Conservation (phyloP, 352 stramenopile genomes). For the Pythium phragmiticola region DNA sequence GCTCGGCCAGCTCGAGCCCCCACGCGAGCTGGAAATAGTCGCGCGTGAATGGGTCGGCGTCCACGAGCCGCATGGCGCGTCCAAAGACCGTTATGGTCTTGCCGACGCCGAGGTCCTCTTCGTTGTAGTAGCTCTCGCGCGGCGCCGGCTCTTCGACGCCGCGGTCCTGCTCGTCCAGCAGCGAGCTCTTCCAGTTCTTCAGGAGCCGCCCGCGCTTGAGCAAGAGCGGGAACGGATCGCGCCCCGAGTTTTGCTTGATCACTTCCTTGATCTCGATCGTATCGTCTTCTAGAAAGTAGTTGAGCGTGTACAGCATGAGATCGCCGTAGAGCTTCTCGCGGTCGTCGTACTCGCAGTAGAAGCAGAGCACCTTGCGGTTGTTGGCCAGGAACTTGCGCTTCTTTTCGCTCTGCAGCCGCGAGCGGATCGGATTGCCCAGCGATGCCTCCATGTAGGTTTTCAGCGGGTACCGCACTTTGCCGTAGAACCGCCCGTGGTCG, state of each 20-base stretch:
- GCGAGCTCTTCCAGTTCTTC: slow-evolving; percentile 64
- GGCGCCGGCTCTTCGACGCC: slow-evolving; percentile 70
- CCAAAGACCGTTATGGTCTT: slow-evolving; percentile 71
- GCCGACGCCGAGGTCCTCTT: slow-evolving; percentile 64
- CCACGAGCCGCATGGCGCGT: slow-evolving; percentile 66
- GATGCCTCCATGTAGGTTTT: slow-evolving; percentile 87
- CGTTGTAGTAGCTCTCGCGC: slow-evolving; percentile 68
- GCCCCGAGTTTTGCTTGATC: slow-evolving; percentile 72
- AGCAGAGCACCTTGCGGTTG: slow-evolving; percentile 84
- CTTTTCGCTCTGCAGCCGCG: slow-evolving; percentile 64
- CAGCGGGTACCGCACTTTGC: slow-evolving; percentile 71
- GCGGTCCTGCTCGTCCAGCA: slow-evolving; percentile 71
- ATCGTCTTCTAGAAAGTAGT: slow-evolving; percentile 89
- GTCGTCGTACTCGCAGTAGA: slow-evolving; percentile 86
- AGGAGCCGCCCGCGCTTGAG: slow-evolving; percentile 61
- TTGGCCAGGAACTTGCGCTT: slow-evolving; percentile 88
- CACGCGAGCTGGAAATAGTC: slow-evolving; percentile 75
- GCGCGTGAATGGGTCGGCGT: slow-evolving; percentile 76
- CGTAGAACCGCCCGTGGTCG: slow-evolving; percentile 72
- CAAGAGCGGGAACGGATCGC: slow-evolving; percentile 77
- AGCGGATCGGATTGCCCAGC: slow-evolving; percentile 69
- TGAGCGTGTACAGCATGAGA: slow-evolving; percentile 73
- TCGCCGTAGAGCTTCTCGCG: slow-evolving; percentile 78
- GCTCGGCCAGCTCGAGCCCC: slow-evolving; percentile 42
- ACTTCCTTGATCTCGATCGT: slow-evolving; percentile 90